Base-by-base conservation (phyloP, 2,329 filamentous ascomycete species). In the Golovinomyces cichoracearum region DNA sequence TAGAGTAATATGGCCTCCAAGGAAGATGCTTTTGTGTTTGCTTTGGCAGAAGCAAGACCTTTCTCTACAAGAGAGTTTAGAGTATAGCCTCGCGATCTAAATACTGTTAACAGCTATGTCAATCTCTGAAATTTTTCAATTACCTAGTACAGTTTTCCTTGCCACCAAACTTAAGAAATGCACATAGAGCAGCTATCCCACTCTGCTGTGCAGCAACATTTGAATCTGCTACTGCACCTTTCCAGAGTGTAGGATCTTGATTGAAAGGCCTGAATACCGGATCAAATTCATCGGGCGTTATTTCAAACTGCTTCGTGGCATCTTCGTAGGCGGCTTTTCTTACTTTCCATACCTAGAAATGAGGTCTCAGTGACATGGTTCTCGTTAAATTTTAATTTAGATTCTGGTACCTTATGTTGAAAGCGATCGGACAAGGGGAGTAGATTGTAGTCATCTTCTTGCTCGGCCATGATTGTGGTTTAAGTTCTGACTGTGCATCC, bases 171-270 rank as follows among this genome's bases (percentile, higher is more conserved):
- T 95, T 88, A 50, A 98, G 71, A 62, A 95, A 98, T 1, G 84
- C 78, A 64, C 85, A 93, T 58, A 93, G 74, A 33, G 88, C 81
- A 45, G 74, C 77, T 45, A 98, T 74, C 52, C 83, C 90, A 57
- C 98, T 92, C 65, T 92, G 80, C 63, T 98, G 90, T 29, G 92
- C 90, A 17, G 88, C 90, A 50, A 98, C 90, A 58, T 98, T 98
- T 49, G 86, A 90, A 64, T 98, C 90, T 57, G 78, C 77, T 5
- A 90, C 88, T 1, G 86, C 90, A 31, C 77, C 79, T 63, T 95
- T 95, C 88, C 85, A 94, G 52, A 98, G 63, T 53, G 76, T 68
- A 0, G 85, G 71, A 56, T 98, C 90, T 61, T 81, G 76, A 52
- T 90, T 65, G 59, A 95, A 98, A 1, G 88, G 84, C 56, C 77